These are phyloP conservation scores for Ascosphaera aggregata DNA, from an alignment of 2,329 filamentous ascomycete genomes.

Conservation along the genomic window DNA sequence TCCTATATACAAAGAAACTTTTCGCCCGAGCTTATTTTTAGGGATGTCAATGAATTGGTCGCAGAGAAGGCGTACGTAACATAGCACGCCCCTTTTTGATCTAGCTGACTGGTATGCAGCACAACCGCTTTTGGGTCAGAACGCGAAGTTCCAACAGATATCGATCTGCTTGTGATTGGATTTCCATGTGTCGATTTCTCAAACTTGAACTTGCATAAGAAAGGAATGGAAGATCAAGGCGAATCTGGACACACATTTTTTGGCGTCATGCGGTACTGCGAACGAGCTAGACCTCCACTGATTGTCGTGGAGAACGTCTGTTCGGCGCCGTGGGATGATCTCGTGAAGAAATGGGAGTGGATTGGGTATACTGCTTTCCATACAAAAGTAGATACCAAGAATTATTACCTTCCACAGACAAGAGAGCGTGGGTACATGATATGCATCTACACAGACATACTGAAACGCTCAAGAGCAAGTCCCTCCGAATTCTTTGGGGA, in stretches of 20 bases:
- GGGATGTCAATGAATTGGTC: slow-evolving; percentile 34
- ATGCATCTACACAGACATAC: slow-evolving; percentile 27
- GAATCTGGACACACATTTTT: slow-evolving; percentile 44
- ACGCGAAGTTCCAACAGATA: slow-evolving; percentile 28
- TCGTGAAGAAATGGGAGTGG: slow-evolving; percentile 21
- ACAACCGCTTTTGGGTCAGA: slow-evolving; percentile 44
- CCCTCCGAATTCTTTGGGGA: slow-evolving; percentile 6
- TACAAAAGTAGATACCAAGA: slow-evolving; percentile 38
- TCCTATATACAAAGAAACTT: slow-evolving; percentile 40
- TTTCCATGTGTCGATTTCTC: slow-evolving; percentile 61
- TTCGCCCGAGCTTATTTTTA: slow-evolving; percentile 27
- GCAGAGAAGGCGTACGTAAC: slow-evolving; percentile 24
- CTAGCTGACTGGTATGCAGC: slow-evolving; percentile 14
- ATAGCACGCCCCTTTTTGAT: too few relatives aligned
- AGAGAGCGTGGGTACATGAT: slow-evolving; percentile 36
- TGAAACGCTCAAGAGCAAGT: slow-evolving; percentile 7
- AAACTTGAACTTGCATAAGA: slow-evolving; percentile 32
- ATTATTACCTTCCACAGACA: slow-evolving; percentile 53
- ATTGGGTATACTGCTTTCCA: slow-evolving; percentile 33
- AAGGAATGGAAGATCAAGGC: slow-evolving; percentile 29
- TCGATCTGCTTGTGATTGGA: slow-evolving; percentile 47
- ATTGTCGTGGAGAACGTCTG: slow-evolving; percentile 52
- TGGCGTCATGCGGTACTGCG: slow-evolving; percentile 34
- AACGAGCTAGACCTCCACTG: slow-evolving; percentile 32
- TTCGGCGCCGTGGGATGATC: slow-evolving; percentile 33